phyloP scores from a whole-genome alignment of 2,329 filamentous ascomycete genomes.

The Fusarium torulosum region DNA sequence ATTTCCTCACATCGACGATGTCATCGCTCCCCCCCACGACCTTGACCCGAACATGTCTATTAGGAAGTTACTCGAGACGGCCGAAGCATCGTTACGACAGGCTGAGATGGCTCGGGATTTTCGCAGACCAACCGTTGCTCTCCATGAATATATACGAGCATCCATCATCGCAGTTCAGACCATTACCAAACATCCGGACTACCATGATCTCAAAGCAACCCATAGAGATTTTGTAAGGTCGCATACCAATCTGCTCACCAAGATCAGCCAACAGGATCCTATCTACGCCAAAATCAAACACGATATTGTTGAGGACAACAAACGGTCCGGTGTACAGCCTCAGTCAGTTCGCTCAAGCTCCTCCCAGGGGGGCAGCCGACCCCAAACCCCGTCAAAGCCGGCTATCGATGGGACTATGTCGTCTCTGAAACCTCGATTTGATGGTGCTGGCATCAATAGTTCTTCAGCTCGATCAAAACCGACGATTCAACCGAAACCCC shows the following conservation, averaged over 20 bases:
- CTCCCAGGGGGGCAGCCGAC: slow-evolving; percentile 29
- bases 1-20: slow-evolving; percentile 67
- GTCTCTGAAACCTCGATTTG: slow-evolving; percentile 27
- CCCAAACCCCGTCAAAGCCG: slow-evolving; percentile 37
- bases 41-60: slow-evolving; percentile 64
- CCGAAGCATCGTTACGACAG: slow-evolving; percentile 66
- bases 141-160: slow-evolving; percentile 86
- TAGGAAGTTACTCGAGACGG: slow-evolving; percentile 65
- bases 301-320: slow-evolving; percentile 73
- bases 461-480: slow-evolving; percentile 57
- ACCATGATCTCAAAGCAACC: slow-evolving; percentile 71
- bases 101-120: slow-evolving; percentile 74
- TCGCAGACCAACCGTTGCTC: slow-evolving; percentile 77
- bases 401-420: slow-evolving; percentile 24
- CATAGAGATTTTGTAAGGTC: slow-evolving; percentile 61
- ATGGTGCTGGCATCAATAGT: slow-evolving; percentile 35
- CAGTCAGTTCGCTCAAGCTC: slow-evolving; percentile 38
- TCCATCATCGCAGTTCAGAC: slow-evolving; percentile 82
- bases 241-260: slow-evolving; percentile 64
- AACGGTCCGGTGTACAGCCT: slow-evolving; percentile 69
- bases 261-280: slow-evolving; percentile 61
- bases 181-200: slow-evolving; percentile 82
- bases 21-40: slow-evolving; percentile 61
- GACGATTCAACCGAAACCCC: slow-evolving; percentile 74
- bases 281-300: slow-evolving; percentile 70